Conservation (phyloP, 164 flowering plant species). For the Brasenia schreberi region DNA sequence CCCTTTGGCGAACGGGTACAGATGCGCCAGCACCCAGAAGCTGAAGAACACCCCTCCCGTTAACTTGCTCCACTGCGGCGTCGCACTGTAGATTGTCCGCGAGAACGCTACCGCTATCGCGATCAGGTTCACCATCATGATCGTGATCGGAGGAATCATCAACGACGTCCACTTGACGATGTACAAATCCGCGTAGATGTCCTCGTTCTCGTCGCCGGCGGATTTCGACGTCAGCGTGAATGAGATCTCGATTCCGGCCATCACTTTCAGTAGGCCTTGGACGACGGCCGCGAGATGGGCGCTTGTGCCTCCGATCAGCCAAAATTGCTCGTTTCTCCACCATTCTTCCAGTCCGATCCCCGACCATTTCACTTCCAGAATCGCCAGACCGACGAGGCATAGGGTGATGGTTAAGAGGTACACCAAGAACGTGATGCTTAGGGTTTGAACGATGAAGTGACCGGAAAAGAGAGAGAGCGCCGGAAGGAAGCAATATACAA, state of each 20-base stretch:
- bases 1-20: conserved; percentile 78
- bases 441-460: conserved; percentile 49
- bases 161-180: conserved; percentile 62
- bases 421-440: conserved; percentile 34
- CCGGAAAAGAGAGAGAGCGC: conserved; percentile 76
- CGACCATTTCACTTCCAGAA: conserved; percentile 68
- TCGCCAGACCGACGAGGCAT: conserved; percentile 37
- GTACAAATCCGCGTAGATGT: conserved; percentile 53
- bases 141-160: conserved; percentile 61
- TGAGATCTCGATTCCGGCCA: conserved; percentile 69
- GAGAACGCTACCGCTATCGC: conserved; percentile 41
- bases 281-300: conserved; percentile 65
- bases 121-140: conserved; percentile 49
- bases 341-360: conserved; percentile 66
- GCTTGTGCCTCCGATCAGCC: conserved; percentile 72
- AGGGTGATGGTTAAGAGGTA: conserved; percentile 44
- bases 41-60: conserved; percentile 69
- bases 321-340: conserved; percentile 87
- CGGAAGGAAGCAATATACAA: conserved; percentile 70
- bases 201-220: conserved; percentile 43
- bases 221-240: conserved; percentile 70
- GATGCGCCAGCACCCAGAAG: conserved; percentile 71
- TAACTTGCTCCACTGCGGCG: conserved; percentile 57
- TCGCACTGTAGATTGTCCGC: conserved; percentile 37
- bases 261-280: conserved; percentile 64